These are phyloP conservation scores for Metarhizium guizhouense DNA, from an alignment of 2,329 filamentous ascomycete species.

Conservation along the genomic window DNA sequence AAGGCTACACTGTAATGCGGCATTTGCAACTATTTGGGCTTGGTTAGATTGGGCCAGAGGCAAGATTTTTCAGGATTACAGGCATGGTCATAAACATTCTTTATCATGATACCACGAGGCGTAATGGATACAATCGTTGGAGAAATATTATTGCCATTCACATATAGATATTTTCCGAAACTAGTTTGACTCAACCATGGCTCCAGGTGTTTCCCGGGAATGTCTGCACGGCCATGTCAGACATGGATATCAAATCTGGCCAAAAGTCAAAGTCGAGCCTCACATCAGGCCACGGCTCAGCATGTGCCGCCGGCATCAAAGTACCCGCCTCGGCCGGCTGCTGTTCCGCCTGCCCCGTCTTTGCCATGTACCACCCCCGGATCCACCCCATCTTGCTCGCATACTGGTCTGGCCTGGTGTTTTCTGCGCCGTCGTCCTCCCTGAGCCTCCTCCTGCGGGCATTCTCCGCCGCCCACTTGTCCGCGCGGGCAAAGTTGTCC, in stretches of 20 bases:
- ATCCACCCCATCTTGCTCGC: conserved; percentile 30
- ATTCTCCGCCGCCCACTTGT: background rate
- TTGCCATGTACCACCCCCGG: conserved; percentile 27
- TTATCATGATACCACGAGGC: background rate
- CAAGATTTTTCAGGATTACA: background rate
- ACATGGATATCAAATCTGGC: conserved; percentile 17
- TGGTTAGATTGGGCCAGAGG: background rate
- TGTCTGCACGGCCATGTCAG: conserved; percentile 4
- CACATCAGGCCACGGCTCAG: conserved; percentile 11
- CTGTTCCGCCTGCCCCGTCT: conserved; percentile 12
- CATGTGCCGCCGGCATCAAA: background rate
- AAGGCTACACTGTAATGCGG: background rate
- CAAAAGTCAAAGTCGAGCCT: conserved; percentile 21
- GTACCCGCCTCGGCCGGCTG: background rate
- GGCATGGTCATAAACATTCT: background rate
- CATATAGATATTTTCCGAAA: background rate
- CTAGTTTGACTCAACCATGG: background rate
- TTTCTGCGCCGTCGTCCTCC: conserved; percentile 20
- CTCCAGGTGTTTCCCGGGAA: background rate
- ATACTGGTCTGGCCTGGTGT: conserved; percentile 15
- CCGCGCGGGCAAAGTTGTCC: background rate
- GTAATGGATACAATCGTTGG: background rate
- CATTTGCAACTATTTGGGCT: background rate
- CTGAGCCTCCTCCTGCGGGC: background rate
- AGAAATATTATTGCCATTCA: background rate